A percentile compares a stretch with the other conserved stretches of the same genome.
These are phyloP conservation scores for Rhizopogon salebrosus DNA, from an alignment of 768 basidiomycete species.

Conservation along the genomic window DNA sequence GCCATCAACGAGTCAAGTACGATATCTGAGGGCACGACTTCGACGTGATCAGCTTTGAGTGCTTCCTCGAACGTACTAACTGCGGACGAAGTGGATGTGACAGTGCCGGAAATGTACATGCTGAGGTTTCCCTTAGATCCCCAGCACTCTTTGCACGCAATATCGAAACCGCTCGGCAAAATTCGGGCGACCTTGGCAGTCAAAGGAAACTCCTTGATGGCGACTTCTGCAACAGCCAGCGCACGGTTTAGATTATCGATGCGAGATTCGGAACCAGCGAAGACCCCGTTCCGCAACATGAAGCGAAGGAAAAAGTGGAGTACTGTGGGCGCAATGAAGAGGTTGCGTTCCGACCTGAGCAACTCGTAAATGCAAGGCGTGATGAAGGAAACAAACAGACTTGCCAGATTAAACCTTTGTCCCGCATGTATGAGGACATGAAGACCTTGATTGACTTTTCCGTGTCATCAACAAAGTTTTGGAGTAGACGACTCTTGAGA, in stretches of 20 bases:
- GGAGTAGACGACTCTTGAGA: constrained; percentile 23
- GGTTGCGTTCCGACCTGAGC: constrained; percentile 37
- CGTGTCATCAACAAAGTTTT: constrained; percentile 56
- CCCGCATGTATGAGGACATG: constrained; percentile 61
- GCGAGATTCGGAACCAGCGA: constrained; percentile 26
- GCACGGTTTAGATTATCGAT: constrained; percentile 36
- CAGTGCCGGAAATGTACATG: constrained; percentile 13
- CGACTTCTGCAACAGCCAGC: constrained; percentile 34
- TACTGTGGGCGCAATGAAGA: constrained; percentile 37
- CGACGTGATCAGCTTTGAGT: constrained; percentile 29
- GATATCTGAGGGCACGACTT: constrained; percentile 16
- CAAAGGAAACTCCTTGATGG: constrained; percentile 36
- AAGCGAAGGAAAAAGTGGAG: constrained; percentile 42
- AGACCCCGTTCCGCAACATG: constrained; percentile 37
- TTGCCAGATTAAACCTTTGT: constrained; percentile 65
- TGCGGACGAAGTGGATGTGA: neutral
- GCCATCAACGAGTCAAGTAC: constrained; percentile 25
- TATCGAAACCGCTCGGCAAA: constrained; percentile 41
- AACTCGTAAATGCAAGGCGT: constrained; percentile 6
- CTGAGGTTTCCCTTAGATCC: constrained; percentile 34
- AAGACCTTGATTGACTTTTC: constrained; percentile 58
- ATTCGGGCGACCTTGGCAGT: constrained; percentile 33
- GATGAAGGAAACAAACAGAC: neutral
- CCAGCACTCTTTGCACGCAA: constrained; percentile 46
- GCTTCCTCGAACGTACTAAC: constrained; percentile 31